Conservation (phyloP, 441 rosid genomes). For the Omphalea diandra region DNA sequence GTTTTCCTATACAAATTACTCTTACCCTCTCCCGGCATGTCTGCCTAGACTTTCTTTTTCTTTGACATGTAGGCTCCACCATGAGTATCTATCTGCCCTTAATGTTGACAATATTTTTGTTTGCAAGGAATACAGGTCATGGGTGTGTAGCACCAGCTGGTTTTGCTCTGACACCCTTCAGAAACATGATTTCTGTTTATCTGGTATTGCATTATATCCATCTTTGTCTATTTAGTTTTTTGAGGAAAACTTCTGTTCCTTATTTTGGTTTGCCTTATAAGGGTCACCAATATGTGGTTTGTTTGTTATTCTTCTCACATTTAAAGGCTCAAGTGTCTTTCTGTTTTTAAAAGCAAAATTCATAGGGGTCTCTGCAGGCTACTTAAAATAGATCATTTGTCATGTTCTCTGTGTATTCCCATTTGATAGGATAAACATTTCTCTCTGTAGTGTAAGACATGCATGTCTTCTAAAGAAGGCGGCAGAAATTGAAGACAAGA, state of each 20-base stretch:
- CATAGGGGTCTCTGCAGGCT: too few relatives aligned
- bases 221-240: too few relatives aligned
- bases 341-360: too few relatives aligned
- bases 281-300: background rate
- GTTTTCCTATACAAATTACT: background rate
- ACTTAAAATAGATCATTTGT: too few relatives aligned
- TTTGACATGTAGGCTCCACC: background rate
- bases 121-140: background rate
- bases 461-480: slow-evolving; percentile 16
- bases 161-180: background rate
- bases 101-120: background rate
- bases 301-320: background rate
- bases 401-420: background rate
- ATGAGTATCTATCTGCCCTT: background rate
- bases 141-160: background rate
- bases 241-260: background rate
- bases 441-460: slow-evolving; percentile 15
- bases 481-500: slow-evolving; percentile 21
- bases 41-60: background rate
- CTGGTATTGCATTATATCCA: background rate
- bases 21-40: too few relatives aligned
- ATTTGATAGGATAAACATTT: background rate
- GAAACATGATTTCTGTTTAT: slow-evolving; percentile 6
- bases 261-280: background rate
- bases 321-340: background rate